Percentiles rank a stretch among this genome's conserved stretches.
phyloP scores from a whole-genome alignment of 257 asterid species.

The Datura wrightii region DNA sequence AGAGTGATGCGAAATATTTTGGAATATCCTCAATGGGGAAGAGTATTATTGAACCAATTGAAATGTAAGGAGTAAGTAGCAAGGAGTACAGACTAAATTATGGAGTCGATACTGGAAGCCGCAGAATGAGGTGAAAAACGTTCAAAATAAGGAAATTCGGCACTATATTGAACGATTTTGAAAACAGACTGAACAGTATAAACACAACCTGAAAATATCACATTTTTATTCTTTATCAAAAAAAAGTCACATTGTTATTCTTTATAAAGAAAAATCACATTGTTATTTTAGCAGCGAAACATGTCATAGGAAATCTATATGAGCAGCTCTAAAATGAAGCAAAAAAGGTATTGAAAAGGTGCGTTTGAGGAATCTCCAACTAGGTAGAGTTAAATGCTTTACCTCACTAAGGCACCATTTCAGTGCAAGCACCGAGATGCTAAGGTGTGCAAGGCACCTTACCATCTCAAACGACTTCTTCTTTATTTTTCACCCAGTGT shows the following conservation, averaged over 20 bases:
- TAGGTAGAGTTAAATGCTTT: background rate
- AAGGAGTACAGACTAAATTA: background rate
- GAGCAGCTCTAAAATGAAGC: background rate
- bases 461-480: too few relatives aligned
- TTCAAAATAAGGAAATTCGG: background rate
- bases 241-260: too few relatives aligned
- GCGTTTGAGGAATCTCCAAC: background rate
- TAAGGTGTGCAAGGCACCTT: too few relatives aligned
- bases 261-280: background rate
- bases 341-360: background rate
- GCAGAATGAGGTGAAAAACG: background rate
- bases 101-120: background rate
- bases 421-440: background rate
- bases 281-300: background rate
- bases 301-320: background rate
- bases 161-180: background rate
- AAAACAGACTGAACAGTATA: background rate
- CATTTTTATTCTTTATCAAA: too few relatives aligned
- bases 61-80: background rate
- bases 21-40: background rate
- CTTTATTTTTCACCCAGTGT: too few relatives aligned
- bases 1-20: background rate
- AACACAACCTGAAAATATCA: background rate
- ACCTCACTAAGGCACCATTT: background rate
- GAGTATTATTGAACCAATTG: conserved; percentile 14